Evolutionary conservation across 2,329 filamentous ascomycete species (phyloP), one percentile per base, ranked within the genome.

Genomic region (Lachnum nothofagi): DNA sequence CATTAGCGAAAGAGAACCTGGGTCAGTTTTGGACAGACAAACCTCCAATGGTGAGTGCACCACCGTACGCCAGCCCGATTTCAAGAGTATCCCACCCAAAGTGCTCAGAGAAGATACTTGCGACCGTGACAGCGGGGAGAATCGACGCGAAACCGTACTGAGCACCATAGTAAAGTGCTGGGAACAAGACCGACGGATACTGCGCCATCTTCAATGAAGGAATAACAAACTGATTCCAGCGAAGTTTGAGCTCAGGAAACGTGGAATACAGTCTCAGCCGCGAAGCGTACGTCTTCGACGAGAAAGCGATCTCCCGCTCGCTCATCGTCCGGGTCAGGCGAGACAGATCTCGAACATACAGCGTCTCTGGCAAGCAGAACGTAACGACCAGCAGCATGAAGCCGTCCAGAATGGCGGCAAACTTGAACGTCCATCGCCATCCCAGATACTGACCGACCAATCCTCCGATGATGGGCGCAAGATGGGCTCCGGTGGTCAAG

Each of bases 391-490:
- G 20, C n/a, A 62, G 53, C 49, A 63, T 60, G 24, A 56, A 46
- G 2, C 55, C 64, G 42, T 63, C 57, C 7, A 61, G 38, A 12
- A 65, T 62, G 5, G 60, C 55, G 5, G 59, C 51, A 22, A 65
- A 56, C 29, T 62, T 58, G 51, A 63, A 66, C 54, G 23, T 83
- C 87, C 88, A 95, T 19, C 88, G 72, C 89, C 89, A 95, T 9
- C 88, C 88, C 2, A 90, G 72, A 53, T 84, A 80, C 65, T 88
- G 75, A 58, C 64, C 87, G 0, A 87, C 79, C 55, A 91, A 91
- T 0, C 88, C 89, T 19, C 88, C 88, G 31, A 94, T 82, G 2
- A 89, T 70, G 0, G 64, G 62, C 6, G 64, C 63, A 4, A 65
- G 38, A 39, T 65, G 62, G 10, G 59, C 57, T 10, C 64, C 63